Conservation (phyloP, 352 stramenopile genomes). For the Blastocystis sp. region DNA sequence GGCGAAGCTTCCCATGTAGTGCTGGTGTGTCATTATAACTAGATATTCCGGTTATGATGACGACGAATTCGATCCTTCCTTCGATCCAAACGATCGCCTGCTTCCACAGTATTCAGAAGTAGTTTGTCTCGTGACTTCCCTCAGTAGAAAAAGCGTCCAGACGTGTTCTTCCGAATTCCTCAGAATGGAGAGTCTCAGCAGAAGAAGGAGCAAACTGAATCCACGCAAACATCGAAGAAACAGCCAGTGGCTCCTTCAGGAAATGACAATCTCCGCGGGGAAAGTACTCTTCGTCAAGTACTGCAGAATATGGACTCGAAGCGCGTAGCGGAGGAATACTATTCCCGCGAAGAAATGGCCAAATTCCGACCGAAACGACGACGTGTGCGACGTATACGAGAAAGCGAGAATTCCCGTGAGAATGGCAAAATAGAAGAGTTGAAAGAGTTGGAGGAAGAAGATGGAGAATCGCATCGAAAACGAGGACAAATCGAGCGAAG, state of each 20-base stretch:
- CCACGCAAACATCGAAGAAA: background rate
- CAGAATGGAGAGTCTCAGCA: background rate
- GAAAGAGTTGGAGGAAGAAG: background rate
- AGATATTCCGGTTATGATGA: conserved; percentile 47
- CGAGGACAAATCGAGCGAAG: background rate
- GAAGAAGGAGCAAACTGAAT: background rate
- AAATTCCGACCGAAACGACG: conserved; percentile 18
- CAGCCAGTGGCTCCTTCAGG: background rate
- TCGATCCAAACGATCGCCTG: background rate
- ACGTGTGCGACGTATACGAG: background rate
- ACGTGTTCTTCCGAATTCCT: background rate
- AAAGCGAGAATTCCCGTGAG: background rate
- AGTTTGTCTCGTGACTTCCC: background rate
- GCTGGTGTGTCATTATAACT: background rate
- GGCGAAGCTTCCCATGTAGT: conserved; percentile 33
- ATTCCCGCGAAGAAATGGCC: conserved; percentile 48
- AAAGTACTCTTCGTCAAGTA: background rate
- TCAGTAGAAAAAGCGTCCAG: background rate
- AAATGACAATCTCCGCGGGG: background rate
- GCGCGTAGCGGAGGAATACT: conserved; percentile 40
- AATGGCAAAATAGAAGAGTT: background rate
- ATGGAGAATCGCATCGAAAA: background rate
- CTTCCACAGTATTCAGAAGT: conserved; percentile 25
- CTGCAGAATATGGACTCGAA: conserved; percentile 30
- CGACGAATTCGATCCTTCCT: conserved; percentile 33